A percentile compares a stretch with the other conserved stretches of the same genome.
These are phyloP conservation scores for Chlamydomonas asymmetrica DNA, from an alignment of 139 green algal genomes.

Conservation along the genomic window DNA sequence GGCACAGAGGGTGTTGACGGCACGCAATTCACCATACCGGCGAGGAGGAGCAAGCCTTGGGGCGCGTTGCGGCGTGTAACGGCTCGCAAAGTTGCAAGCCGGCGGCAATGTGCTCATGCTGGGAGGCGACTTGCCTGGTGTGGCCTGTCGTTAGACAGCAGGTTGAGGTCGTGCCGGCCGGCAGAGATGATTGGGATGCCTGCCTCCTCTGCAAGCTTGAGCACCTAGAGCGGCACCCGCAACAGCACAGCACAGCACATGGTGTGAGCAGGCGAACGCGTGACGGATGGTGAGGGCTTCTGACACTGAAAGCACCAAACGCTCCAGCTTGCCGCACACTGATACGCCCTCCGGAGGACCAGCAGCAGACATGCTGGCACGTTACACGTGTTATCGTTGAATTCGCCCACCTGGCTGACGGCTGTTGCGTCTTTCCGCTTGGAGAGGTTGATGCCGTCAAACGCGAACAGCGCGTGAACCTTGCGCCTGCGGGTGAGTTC, in stretches of 20 bases:
- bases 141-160: slow-evolving; percentile 76
- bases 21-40: neutral
- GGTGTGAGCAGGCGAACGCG: too few relatives aligned
- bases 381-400: too few relatives aligned
- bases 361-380: slow-evolving; percentile 7
- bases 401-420: slow-evolving; percentile 29
- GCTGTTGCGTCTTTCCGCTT: slow-evolving; percentile 64
- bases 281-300: too few relatives aligned
- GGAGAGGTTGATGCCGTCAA: slow-evolving; percentile 37
- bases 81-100: too few relatives aligned
- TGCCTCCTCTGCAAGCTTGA: neutral
- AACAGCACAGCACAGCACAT: slow-evolving; percentile 8
- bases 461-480: slow-evolving; percentile 4
- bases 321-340: too few relatives aligned
- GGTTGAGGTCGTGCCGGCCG: slow-evolving; percentile 89
- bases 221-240: neutral
- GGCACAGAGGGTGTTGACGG: neutral
- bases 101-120: neutral
- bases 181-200: slow-evolving; percentile 37
- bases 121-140: slow-evolving; percentile 62
- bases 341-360: too few relatives aligned
- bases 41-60: neutral
- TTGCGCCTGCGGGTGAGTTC: slow-evolving; percentile 2
- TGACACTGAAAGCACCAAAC: too few relatives aligned
- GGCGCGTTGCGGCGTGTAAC: too few relatives aligned